Evolutionary conservation across 2,329 filamentous ascomycete genomes (phyloP).

Genomic region (Claviceps paspali): DNA sequence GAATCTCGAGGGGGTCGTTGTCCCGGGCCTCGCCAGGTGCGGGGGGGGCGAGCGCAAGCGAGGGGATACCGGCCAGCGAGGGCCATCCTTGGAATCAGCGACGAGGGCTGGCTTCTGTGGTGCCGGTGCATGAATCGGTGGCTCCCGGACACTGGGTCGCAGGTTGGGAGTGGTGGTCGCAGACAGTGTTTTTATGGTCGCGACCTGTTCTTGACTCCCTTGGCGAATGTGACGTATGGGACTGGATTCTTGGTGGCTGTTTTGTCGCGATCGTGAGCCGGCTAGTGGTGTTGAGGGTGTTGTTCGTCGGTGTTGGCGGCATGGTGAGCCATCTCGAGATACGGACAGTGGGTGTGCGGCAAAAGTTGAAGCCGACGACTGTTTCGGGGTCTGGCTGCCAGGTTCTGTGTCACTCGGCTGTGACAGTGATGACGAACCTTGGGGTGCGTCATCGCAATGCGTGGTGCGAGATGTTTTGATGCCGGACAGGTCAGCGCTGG

Average conservation of each 20-base stretch:
- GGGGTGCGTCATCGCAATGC: not conserved
- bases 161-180: constrained; percentile 53
- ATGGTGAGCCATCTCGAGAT: constrained; percentile 34
- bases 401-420: constrained; percentile 9
- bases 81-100: constrained; percentile 38
- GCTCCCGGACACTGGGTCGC: constrained; percentile 44
- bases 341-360: constrained; percentile 20
- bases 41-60: constrained; percentile 66
- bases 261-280: constrained; percentile 44
- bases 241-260: constrained; percentile 48
- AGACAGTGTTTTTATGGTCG: constrained; percentile 52
- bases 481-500: constrained; percentile 8
- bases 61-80: constrained; percentile 65
- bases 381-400: constrained; percentile 18
- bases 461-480: constrained; percentile 2
- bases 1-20: constrained; percentile 25
- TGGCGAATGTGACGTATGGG: constrained; percentile 37
- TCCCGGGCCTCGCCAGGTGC: constrained; percentile 29
- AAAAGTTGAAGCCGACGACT: constrained; percentile 22
- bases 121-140: constrained; percentile 42
- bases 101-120: constrained; percentile 44
- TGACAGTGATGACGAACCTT: constrained; percentile 2
- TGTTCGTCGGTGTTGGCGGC: constrained; percentile 22
- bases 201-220: constrained; percentile 42
- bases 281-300: constrained; percentile 20